Conservation (phyloP, 257 asterid species). For the Plantago ovata region DNA sequence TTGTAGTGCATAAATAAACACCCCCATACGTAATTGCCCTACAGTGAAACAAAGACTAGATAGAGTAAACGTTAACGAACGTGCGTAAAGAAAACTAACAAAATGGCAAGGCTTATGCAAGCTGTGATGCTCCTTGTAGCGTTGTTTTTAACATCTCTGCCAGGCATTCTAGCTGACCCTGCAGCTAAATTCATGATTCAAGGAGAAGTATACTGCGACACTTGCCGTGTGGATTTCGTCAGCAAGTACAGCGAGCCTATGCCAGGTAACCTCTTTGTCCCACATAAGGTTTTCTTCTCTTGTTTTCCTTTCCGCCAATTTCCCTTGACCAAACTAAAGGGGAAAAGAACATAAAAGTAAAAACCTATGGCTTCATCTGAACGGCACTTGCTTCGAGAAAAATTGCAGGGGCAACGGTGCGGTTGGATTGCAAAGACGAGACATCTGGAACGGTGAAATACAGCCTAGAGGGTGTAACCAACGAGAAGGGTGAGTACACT, state of each 20-base stretch:
- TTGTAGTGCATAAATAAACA: too few species aligned
- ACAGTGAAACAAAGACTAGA: neutral
- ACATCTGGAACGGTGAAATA: constrained; percentile 28
- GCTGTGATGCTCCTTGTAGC: constrained; percentile 26
- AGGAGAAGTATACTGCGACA: constrained; percentile 71
- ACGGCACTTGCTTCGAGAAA: neutral
- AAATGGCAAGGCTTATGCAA: constrained; percentile 38
- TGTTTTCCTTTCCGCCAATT: too few species aligned
- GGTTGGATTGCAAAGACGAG: constrained; percentile 42
- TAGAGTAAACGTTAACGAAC: neutral
- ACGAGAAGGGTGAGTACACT: constrained; percentile 30
- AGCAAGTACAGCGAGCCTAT: constrained; percentile 52
- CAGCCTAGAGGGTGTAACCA: constrained; percentile 36
- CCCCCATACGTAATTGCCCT: neutral
- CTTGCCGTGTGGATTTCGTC: constrained; percentile 63
- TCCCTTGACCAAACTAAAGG: too few species aligned
- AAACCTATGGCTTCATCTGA: neutral
- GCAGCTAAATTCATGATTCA: constrained; percentile 31
- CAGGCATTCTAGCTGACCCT: constrained; percentile 10
- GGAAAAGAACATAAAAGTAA: neutral
- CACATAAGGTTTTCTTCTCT: too few species aligned
- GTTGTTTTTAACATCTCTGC: constrained; percentile 30
- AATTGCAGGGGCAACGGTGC: constrained; percentile 50
- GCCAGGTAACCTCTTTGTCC: constrained; percentile 32
- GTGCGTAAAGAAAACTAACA: neutral